phyloP scores from a whole-genome alignment of 345 rosid species.

The Salix koriyanagi region DNA sequence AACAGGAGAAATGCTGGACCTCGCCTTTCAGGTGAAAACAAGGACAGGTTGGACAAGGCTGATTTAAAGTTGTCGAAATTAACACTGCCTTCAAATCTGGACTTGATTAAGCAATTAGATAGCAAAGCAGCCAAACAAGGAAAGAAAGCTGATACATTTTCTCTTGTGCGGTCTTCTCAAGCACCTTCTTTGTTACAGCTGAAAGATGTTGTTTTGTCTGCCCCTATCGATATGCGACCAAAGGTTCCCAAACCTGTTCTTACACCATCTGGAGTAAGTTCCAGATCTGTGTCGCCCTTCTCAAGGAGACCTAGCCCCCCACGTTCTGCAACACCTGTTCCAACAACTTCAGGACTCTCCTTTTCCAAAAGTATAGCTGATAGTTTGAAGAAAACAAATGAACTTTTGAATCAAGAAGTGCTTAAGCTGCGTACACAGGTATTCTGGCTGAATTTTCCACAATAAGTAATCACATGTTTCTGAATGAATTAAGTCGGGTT shows the following conservation, averaged over 20 bases:
- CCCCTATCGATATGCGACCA: conserved; percentile 58
- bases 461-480: neutral
- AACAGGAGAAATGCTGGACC: conserved; percentile 60
- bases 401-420: conserved; percentile 86
- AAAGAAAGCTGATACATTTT: conserved; percentile 65
- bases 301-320: conserved; percentile 94
- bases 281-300: conserved; percentile 95
- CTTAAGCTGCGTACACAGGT: conserved; percentile 88
- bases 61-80: conserved; percentile 76
- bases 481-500: neutral
- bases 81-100: conserved; percentile 64
- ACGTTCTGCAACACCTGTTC: conserved; percentile 90
- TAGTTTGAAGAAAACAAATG: conserved; percentile 93
- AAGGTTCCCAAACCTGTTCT: conserved; percentile 62
- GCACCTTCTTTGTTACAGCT: conserved; percentile 77
- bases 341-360: conserved; percentile 70
- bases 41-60: conserved; percentile 80
- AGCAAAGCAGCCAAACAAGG: conserved; percentile 92
- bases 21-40: conserved; percentile 90
- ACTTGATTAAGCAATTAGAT: conserved; percentile 89
- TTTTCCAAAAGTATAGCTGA: conserved; percentile 73
- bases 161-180: conserved; percentile 69
- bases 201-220: conserved; percentile 66
- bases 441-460: conserved; percentile 13
- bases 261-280: conserved; percentile 73